Base-by-base conservation (phyloP, 768 basidiomycete genomes). In the Serendipita vermifera region DNA sequence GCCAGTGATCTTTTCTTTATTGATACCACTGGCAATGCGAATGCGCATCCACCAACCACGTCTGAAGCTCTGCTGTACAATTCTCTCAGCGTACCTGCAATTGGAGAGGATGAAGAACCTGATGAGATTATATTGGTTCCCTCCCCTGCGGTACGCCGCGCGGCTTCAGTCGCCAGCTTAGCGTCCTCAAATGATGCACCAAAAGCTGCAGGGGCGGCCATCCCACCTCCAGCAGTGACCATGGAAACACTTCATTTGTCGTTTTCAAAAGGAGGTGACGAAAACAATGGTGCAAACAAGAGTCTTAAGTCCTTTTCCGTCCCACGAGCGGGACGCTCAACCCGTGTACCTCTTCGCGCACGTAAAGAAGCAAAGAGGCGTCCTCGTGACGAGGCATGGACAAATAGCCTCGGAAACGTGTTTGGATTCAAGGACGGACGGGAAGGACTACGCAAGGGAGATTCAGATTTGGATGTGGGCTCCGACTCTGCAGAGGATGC, bases 401-500 rank as follows among this genome's bases (percentile, higher is more conserved):
- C 15, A 7, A 51, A 51, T n/a, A 11, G 32, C 9, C 24, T 51
- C 22, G 46, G 46, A 13, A 51, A 51, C 17, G 24, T 51, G 22
- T 51, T 51, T 31, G 46, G 46, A 15, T 51, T 51, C 46, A n/a
- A 51, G 29, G 46, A 51, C 0, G 15, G 24, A 11, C 14, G 41
- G 26, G 46, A 51, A 31, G 46, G 46, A 2, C 46, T 51, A 0
- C 46, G 46, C 20, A 51, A 51, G 46, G 46, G 46, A 7, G 46
- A 51, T 51, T 51, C 46, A 7, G 46, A 51, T 31, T 31, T 51
- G 22, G 27, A 51, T 51, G 46, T 51, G 15, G 46, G 46, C 9
- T 1, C 9, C n/a, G 7, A 7, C 2, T 11, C 15, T 0, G 46
- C 9, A 31, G 46, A 51, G 7, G 39, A 41, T 9, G 39, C 39